Evolutionary conservation across 305 asterid genomes (phyloP), one percentile per base, ranked within the genome.

Genomic region (Striga hermonthica): DNA sequence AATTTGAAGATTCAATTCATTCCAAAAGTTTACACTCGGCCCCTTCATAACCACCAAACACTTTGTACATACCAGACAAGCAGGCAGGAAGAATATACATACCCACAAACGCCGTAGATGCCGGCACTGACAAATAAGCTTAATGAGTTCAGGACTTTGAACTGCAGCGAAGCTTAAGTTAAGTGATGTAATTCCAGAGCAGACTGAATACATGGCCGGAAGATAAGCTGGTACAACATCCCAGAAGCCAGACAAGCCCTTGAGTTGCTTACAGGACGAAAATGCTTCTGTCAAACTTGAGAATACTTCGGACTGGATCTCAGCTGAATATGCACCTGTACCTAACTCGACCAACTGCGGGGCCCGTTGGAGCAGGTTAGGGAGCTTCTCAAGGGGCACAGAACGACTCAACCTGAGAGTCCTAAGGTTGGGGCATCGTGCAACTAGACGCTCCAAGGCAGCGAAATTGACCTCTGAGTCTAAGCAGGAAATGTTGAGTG

Each of bases 161-260:
- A 88, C 71, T 10, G 82, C 68, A 4, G 95, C 84, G 64, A 82
- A 84, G 72, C 94, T 91, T 14, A 91, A 75, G 79, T 88, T 88
- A 76, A 91, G 74, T 13, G 95, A 84, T 48, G 94, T 86, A 44
- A 91, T 74, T 35, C 84, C 67, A 5, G 84, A 60, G 75, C 95
- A 91, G 58, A 74, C 83, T 6, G 94, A 69, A 79, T 86, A 82
- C 71, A 91, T 60, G 38, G 95, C 90, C 1, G 96, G 89, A 74
- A 91, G 86, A 78, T 83, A 88, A 59, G 90, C 91, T 31, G 98
- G 94, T 62, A 76, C 80, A 39, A 81, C 90, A 56, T 88, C 96
- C 94, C 96, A 91, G 69, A 91, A 86, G 28, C 95, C 98, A 4
- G 98, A 91, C 79, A 89, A 74, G 56, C 79, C 89, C 69, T 81